Evolutionary conservation across 2,329 filamentous ascomycete species (phyloP), one percentile per base, ranked within the genome.

Genomic region (Ceratocystis albifundus): DNA sequence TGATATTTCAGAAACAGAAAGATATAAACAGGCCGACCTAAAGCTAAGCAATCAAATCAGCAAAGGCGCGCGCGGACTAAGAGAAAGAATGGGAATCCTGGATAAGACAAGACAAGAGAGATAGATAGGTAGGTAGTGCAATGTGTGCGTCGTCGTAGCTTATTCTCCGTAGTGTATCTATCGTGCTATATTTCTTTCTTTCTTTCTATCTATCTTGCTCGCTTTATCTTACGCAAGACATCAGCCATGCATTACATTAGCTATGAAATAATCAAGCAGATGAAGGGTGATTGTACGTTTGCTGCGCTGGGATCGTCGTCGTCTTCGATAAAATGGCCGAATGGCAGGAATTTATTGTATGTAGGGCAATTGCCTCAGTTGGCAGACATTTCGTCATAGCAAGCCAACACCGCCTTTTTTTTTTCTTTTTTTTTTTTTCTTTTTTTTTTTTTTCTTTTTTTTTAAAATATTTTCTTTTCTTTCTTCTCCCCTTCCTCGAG

Each of bases 1-100:
- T 8, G 55, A 20, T 59, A 59, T 59, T 59, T 59, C 55, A 59
- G 25, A 59, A 32, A n/a, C 30, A n/a, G 28, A 3, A 59, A 36
- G 17, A 36, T 59, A 36, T 36, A 32, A 59, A 30, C 55, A 59
- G 32, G 48, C 48, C 4, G 48, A 8, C 20, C 48, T 20, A 50
- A 7, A 22, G 55, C 25, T 17, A 28, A 8, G 22, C 20, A 59
- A 25, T 15, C 5, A 30, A 59, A 25, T 15, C 5, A 30, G 25
- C 28, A 36, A 30, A 15, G 4, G 25, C 25, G 25, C 28, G 25
- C 25, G 25, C 28, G 25, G 12, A 59, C 28, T 32, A 8, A 15
- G 28, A 20, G 8, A 4, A 20, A 53, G 55, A 32, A 4, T 15
- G 4, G 32, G 15, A 36, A 59, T 32, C 36, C 36, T 59, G 25